Base-by-base conservation (phyloP, 768 basidiomycete species). In the Chiua virens region DNA sequence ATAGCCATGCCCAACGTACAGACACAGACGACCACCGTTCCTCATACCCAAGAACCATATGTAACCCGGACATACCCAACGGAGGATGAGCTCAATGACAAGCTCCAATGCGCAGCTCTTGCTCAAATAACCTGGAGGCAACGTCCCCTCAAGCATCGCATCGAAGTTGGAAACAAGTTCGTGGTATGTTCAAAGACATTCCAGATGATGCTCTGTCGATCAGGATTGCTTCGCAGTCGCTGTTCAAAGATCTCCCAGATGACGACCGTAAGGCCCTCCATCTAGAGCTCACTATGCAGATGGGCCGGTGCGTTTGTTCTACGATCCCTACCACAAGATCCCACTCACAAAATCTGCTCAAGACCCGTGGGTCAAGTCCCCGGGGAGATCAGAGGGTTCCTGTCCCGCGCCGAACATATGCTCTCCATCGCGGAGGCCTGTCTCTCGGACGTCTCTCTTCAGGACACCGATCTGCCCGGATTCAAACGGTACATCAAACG, bases 371-470 rank as follows among this genome's bases (percentile, higher is more conserved):
- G 83, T 0, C 92, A 94, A 65, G 75, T 76, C 34, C 71, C 82
- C 13, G 90, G 90, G 8, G 96, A 98, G 68, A 75, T 96, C 35
- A 76, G 79, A 23, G 92, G 93, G 0, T 83, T 89, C 38, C 65
- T 96, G 22, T 89, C 89, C 43, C 83, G 96, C 22, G 87, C 92
- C 8, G 74, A 79, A 37, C 89, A 95, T 66, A 81, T 98, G 81
- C 74, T 97, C 45, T 82, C 82, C 42, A 93, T 96, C 56, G 95
- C 97, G 0, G 74, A 79, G 43, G 72, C 81, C 5, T 78, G 81
- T 38, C 82, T 99, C 4, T 77, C 80, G 9, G 92, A 96, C 53
- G 79, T 94, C 30, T 68, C 79, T 1, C 79, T 96, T 55, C 74
- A 77, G 42, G 85, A 88, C 43, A 87, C 87, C 6, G 89, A 93